A percentile compares a stretch with the other conserved stretches of the same genome.
Evolutionary conservation across 2,329 filamentous ascomycete genomes (phyloP).

Genomic region (Coniochaeta prunicola): DNA sequence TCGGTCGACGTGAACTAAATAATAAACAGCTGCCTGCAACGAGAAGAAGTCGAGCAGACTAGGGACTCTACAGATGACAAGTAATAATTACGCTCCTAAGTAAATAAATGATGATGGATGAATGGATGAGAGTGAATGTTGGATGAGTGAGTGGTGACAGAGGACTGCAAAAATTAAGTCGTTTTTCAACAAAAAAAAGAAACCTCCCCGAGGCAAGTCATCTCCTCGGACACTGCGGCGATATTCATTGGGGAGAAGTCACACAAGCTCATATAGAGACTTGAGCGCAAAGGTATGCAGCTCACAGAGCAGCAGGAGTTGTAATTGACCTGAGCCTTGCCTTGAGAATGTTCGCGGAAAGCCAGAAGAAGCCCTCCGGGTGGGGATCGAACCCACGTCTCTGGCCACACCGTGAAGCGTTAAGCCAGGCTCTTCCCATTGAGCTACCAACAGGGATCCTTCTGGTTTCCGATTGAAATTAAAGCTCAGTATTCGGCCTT

Average conservation of each 20-base stretch:
- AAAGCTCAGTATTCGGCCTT: not conserved
- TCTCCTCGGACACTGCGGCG: not conserved
- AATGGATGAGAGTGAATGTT: no score
- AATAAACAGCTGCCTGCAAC: no score
- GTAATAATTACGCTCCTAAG: no score
- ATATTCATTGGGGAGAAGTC: not conserved
- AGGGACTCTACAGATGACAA: no score
- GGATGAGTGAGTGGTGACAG: no score
- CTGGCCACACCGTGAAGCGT: not conserved
- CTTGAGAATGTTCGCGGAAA: not conserved
- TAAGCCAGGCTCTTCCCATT: conserved; percentile 1
- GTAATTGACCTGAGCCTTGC: not conserved
- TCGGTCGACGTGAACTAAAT: no score
- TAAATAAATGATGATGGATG: no score
- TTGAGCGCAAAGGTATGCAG: not conserved
- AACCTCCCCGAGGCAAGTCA: not conserved
- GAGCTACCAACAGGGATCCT: not conserved
- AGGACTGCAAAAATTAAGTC: no score
- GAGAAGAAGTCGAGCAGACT: no score
- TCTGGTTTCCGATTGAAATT: not conserved
- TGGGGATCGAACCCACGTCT: conserved; percentile 2
- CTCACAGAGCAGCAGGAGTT: not conserved
- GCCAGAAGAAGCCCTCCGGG: not conserved
- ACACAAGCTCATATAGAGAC: no score
- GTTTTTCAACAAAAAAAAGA: not conserved